Evolutionary conservation across 805 yeast species (phyloP), one percentile per base, ranked within the genome.

Genomic region (Komagataella kurtzmanii): DNA sequence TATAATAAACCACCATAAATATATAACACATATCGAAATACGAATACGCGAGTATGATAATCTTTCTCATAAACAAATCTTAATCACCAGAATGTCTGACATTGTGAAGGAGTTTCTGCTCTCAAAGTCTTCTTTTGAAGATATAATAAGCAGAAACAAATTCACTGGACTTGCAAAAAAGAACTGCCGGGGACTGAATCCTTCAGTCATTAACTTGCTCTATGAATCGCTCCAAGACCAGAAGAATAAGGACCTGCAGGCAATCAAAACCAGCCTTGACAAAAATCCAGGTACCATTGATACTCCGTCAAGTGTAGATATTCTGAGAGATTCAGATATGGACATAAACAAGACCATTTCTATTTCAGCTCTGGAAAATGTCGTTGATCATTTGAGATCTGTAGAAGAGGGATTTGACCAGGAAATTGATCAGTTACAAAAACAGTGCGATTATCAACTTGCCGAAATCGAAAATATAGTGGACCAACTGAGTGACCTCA

Each of bases 401-500:
- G 53, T 75, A 24, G 58, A 63, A n/a, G 48, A 56, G 1, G 58
- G 66, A 0, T 24, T 72, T 6, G 65, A 58, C 3, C 48, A 54
- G 0, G 70, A 68, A 40, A 50, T 58, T 3, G 45, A 51, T 2
- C 30, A 47, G 4, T 40, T 64, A 1, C 62, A 67, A 48, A 40
- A 30, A 5, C 44, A 57, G 18, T 49, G 59, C 3, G 53, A 51
- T 3, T 19, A 45, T 8, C 57, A 55, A 48, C 49, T 64, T 17
- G 46, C 49, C 3, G 58, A 61, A 8, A 52, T 65, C 12, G 36
- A 52, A 3, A 44, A 40, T 5, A 36, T 55, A 8, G 60, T 69
- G 2, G 63, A 61, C 19, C 55, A 56, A 8, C 53, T 68, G 44
- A 61, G 61, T 50, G 71, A 65, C 36, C 50, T 69, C 24, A 52